Conservation (phyloP, 306 rosid species). For the Trifolium fragiferum region DNA sequence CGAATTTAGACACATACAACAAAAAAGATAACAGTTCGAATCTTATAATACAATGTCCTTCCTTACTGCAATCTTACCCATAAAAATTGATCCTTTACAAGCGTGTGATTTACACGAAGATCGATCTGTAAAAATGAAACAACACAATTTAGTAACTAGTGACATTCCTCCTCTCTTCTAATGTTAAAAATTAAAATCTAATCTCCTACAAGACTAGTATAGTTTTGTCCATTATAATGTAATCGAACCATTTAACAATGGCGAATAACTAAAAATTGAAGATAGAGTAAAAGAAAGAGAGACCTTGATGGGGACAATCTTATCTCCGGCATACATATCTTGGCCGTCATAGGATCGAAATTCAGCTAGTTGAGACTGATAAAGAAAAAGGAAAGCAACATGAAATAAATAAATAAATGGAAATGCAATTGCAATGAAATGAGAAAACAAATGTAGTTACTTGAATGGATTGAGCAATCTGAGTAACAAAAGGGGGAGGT, state of each 20-base stretch:
- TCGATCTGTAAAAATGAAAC: constrained; percentile 67
- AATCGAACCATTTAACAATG: background rate
- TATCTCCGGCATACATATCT: constrained; percentile 89
- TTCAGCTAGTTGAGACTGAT: constrained; percentile 77
- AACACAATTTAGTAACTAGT: background rate
- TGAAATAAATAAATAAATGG: background rate
- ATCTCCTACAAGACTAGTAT: background rate
- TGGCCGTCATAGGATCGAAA: constrained; percentile 86
- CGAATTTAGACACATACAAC: constrained; percentile 25
- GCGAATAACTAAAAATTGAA: background rate
- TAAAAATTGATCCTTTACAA: constrained; percentile 88
- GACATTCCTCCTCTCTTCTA: background rate
- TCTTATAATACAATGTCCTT: background rate
- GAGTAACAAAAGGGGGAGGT: constrained; percentile 77
- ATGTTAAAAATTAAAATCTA: background rate
- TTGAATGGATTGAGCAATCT: constrained; percentile 83
- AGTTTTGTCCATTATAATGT: background rate
- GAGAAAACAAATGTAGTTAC: too few relatives aligned
- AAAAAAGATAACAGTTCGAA: constrained; percentile 23
- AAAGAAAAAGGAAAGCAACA: constrained; percentile 25
- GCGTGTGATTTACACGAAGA: constrained; percentile 88
- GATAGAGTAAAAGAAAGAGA: background rate
- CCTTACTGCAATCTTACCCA: constrained; percentile 68
- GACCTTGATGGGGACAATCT: constrained; percentile 90
- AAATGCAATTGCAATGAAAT: background rate